Percentiles rank a stretch among this genome's conserved stretches.
These are phyloP conservation scores for Alternaria atra DNA, from an alignment of 2,329 filamentous ascomycete genomes.

Conservation along the genomic window DNA sequence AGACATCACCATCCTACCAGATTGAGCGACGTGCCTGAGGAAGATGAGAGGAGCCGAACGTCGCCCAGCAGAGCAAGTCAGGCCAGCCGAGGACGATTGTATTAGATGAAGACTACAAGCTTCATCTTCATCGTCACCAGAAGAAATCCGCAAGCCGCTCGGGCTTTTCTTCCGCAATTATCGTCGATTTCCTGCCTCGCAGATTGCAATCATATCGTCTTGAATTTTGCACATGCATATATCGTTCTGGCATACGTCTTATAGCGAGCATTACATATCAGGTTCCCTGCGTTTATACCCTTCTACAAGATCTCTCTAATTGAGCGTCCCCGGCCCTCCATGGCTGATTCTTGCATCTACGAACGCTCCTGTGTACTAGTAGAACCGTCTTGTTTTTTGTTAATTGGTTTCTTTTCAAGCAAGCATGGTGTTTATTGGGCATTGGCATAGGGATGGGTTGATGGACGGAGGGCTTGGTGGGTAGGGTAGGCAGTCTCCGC, in stretches of 20 bases:
- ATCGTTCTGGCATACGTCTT: constrained; percentile 13
- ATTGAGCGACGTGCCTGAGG: constrained; percentile 52
- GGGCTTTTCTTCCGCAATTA: background rate
- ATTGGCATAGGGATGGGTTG: constrained; percentile 6
- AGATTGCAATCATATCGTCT: background rate
- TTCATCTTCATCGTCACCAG: background rate
- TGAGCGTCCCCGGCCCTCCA: constrained; percentile 1
- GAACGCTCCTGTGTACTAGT: constrained; percentile 22
- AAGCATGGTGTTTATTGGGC: constrained; percentile 25
- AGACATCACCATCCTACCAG: constrained; percentile 52
- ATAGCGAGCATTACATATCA: constrained; percentile 17
- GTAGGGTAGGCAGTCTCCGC: constrained; percentile 2
- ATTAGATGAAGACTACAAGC: constrained; percentile 18
- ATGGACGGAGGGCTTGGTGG: background rate
- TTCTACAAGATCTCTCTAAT: constrained; percentile 15
- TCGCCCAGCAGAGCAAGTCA: constrained; percentile 50
- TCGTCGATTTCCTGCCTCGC: background rate
- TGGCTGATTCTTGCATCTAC: constrained; percentile 10
- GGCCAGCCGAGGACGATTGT: constrained; percentile 38
- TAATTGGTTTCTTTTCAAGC: background rate
- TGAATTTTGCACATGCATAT: constrained; percentile 12
- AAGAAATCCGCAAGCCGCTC: background rate
- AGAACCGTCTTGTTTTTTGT: constrained; percentile 1
- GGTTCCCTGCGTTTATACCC: constrained; percentile 12
- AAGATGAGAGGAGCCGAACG: constrained; percentile 51